Conservation (phyloP, 352 stramenopile species). For the Pythium diclinum region DNA sequence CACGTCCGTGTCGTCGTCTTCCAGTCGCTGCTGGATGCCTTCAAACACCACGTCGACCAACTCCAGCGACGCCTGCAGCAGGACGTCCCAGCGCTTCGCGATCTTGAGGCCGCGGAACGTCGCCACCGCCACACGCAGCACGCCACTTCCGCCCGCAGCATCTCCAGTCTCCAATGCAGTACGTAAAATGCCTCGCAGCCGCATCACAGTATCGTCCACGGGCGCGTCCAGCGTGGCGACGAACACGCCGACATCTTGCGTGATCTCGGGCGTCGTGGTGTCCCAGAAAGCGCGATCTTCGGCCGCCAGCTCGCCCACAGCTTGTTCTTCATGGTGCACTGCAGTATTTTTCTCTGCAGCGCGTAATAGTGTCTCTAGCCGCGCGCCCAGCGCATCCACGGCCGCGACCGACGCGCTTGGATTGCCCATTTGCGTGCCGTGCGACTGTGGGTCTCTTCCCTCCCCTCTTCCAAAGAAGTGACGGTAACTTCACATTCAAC, state of each 20-base stretch:
- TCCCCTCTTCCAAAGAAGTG: slow-evolving; percentile 10
- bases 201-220: slow-evolving; percentile 33
- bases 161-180: neutral
- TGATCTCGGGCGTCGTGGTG: slow-evolving; percentile 31
- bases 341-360: slow-evolving; percentile 5
- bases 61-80: slow-evolving; percentile 37
- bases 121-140: slow-evolving; percentile 53
- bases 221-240: slow-evolving; percentile 52
- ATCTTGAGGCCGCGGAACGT: slow-evolving; percentile 68
- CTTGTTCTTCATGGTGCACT: slow-evolving; percentile 5
- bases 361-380: slow-evolving; percentile 22
- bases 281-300: slow-evolving; percentile 64
- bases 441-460: slow-evolving; percentile 33
- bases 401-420: slow-evolving; percentile 15
- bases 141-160: slow-evolving; percentile 18
- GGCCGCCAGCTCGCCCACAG: slow-evolving; percentile 14
- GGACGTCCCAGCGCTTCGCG: slow-evolving; percentile 68
- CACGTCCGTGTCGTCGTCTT: slow-evolving; percentile 30
- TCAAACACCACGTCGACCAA: slow-evolving; percentile 42
- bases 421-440: slow-evolving; percentile 21
- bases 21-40: slow-evolving; percentile 18
- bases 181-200: slow-evolving; percentile 37
- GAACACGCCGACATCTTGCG: slow-evolving; percentile 54
- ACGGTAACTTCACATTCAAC: slow-evolving; percentile 20
- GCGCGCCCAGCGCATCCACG: slow-evolving; percentile 15